Evolutionary conservation across 441 rosid species (phyloP).

Genomic region (Croton laevigatus): DNA sequence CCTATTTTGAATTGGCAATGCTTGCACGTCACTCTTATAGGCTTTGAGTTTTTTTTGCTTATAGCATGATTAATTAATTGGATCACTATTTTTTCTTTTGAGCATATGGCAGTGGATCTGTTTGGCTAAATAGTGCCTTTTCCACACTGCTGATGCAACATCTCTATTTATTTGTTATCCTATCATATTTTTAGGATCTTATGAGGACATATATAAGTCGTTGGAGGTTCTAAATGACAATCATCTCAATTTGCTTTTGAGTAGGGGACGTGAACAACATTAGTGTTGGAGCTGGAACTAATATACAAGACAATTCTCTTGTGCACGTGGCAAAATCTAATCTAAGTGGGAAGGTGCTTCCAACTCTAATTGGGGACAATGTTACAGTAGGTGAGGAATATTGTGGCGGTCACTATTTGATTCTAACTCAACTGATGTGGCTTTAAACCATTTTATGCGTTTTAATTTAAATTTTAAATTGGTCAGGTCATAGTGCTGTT

Average conservation of each 20-base stretch:
- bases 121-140: background rate
- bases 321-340: conserved; percentile 95
- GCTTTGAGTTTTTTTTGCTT: background rate
- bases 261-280: conserved; percentile 86
- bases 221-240: background rate
- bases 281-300: conserved; percentile 81
- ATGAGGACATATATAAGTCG: background rate
- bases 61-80: background rate
- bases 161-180: background rate
- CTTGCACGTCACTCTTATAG: background rate
- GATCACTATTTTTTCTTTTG: background rate
- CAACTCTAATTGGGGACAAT: conserved; percentile 82
- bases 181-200: background rate
- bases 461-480: conserved; percentile 26
- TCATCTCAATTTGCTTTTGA: conserved; percentile 19
- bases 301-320: conserved; percentile 94
- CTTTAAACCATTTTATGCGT: conserved; percentile 11
- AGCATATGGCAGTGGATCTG: background rate
- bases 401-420: conserved; percentile 2
- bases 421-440: conserved; percentile 4
- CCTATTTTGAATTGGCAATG: background rate
- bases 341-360: conserved; percentile 85
- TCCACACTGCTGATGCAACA: background rate
- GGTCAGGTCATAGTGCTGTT: conserved; percentile 91
- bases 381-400: conserved; percentile 76